A percentile compares a stretch with the other conserved stretches of the same genome.
Conservation (phyloP, 164 flowering plant species). For the Nelumbo lutea region DNA sequence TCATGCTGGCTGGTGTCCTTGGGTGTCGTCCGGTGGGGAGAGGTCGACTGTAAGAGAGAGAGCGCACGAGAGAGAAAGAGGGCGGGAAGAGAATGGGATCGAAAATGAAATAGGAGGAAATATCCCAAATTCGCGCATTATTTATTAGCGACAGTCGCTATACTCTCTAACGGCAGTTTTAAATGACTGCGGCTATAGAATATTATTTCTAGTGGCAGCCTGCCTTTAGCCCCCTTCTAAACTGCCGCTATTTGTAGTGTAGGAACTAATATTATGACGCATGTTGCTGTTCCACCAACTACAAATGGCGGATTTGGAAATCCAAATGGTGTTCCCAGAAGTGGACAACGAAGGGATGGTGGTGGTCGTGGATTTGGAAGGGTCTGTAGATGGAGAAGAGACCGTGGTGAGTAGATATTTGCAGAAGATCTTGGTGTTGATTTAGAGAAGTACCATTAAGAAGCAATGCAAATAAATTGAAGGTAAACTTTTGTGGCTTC, state of each 20-base stretch:
- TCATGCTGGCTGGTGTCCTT: too few species aligned
- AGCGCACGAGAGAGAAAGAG: too few species aligned
- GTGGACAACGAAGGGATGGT: slow-evolving; percentile 58
- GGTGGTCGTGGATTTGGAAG: slow-evolving; percentile 38
- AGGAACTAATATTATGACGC: slow-evolving; percentile 61
- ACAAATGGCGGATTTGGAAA: slow-evolving; percentile 43
- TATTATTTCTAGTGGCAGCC: too few species aligned
- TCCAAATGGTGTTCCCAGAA: slow-evolving; percentile 43
- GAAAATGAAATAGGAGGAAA: too few species aligned
- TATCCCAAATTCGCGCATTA: too few species aligned
- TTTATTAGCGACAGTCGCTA: too few species aligned
- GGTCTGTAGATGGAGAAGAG: slow-evolving; percentile 47
- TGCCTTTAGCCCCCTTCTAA: too few species aligned
- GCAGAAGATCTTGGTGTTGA: slow-evolving; percentile 67
- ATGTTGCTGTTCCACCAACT: slow-evolving; percentile 36
- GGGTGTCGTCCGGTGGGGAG: too few species aligned
- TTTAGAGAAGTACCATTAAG: slow-evolving; percentile 64
- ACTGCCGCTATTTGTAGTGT: slow-evolving; percentile 5
- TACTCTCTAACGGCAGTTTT: too few species aligned
- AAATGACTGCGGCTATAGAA: too few species aligned
- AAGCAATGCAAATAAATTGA: slow-evolving; percentile 57
- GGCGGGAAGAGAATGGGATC: too few species aligned
- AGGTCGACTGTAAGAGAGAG: too few species aligned
- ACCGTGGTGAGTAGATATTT: slow-evolving; percentile 44
- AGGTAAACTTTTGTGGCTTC: background rate